A percentile compares a stretch with the other conserved stretches of the same genome.
phyloP scores from a whole-genome alignment of 2,329 filamentous ascomycete genomes.

The Phialophora expanda region DNA sequence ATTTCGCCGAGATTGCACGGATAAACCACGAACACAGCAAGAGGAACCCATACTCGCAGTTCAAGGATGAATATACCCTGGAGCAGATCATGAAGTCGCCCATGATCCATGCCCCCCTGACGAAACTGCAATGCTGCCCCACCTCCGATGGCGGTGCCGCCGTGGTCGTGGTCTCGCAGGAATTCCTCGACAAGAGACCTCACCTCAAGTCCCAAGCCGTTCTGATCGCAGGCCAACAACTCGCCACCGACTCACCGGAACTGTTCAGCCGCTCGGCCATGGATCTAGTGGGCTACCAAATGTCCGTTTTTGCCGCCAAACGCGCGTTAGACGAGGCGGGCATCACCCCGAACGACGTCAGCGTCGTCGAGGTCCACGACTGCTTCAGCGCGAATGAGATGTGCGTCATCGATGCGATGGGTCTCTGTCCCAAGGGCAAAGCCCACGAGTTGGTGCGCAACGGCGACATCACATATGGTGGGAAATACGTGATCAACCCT shows the following conservation, averaged over 20 bases:
- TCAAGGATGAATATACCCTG: slow-evolving; percentile 86
- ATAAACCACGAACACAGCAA: slow-evolving; percentile 91
- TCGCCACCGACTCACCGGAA: slow-evolving; percentile 81
- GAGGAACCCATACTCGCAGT: slow-evolving; percentile 97
- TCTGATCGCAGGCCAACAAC: slow-evolving; percentile 81
- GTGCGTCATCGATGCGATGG: slow-evolving; percentile 84
- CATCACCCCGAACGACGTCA: slow-evolving; percentile 68
- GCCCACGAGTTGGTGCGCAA: slow-evolving; percentile 87
- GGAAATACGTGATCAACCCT: slow-evolving; percentile 83
- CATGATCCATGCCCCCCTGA: slow-evolving; percentile 83
- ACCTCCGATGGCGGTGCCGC: slow-evolving; percentile 92
- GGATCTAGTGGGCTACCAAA: slow-evolving; percentile 86
- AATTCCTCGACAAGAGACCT: slow-evolving; percentile 83
- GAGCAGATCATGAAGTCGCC: slow-evolving; percentile 78
- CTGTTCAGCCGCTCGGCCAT: slow-evolving; percentile 82
- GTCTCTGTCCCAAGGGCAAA: slow-evolving; percentile 76
- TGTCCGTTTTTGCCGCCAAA: slow-evolving; percentile 73
- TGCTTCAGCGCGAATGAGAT: slow-evolving; percentile 97
- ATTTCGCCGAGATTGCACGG: slow-evolving; percentile 93
- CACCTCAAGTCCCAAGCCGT: slow-evolving; percentile 83
- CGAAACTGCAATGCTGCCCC: slow-evolving; percentile 98
- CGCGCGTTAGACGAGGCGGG: slow-evolving; percentile 77
- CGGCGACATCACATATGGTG: slow-evolving; percentile 91
- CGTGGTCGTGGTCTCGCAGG: slow-evolving; percentile 84
- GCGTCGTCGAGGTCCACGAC: slow-evolving; percentile 92